Percentiles rank a stretch among this genome's conserved stretches.
These are phyloP conservation scores for Arachnopeziza araneosa DNA, from an alignment of 2,329 filamentous ascomycete genomes.

Conservation along the genomic window DNA sequence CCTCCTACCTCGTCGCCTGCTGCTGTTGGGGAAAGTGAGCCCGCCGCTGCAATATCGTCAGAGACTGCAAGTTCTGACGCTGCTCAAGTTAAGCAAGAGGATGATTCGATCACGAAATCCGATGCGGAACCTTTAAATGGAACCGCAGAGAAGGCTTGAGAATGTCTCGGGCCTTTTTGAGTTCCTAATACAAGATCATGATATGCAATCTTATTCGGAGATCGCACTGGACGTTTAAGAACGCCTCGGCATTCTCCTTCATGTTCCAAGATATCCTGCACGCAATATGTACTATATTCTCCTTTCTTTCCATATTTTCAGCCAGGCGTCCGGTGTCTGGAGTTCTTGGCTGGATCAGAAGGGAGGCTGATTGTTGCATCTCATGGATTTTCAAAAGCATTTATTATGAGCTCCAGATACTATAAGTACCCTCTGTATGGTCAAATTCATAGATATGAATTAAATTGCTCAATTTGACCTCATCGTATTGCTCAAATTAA, in stretches of 20 bases:
- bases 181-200: background rate
- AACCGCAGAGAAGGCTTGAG: background rate
- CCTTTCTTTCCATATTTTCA: background rate
- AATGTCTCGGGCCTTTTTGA: background rate
- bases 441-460: too few species aligned
- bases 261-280: too few species aligned
- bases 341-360: background rate
- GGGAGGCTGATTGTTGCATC: background rate
- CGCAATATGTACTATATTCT: background rate
- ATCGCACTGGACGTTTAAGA: background rate
- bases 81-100: background rate
- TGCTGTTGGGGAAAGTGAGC: background rate
- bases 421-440: too few species aligned
- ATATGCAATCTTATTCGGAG: too few species aligned
- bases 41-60: background rate
- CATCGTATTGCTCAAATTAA: background rate
- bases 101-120: background rate
- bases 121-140: background rate
- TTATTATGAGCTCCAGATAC: too few species aligned
- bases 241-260: background rate
- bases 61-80: background rate
- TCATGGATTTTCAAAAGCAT: background rate
- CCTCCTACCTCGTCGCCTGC: background rate
- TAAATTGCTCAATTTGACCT: too few species aligned
- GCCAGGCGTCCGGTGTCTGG: background rate